Evolutionary conservation across 208 protist species (phyloP).

Genomic region (Wallacemonas sp.): DNA sequence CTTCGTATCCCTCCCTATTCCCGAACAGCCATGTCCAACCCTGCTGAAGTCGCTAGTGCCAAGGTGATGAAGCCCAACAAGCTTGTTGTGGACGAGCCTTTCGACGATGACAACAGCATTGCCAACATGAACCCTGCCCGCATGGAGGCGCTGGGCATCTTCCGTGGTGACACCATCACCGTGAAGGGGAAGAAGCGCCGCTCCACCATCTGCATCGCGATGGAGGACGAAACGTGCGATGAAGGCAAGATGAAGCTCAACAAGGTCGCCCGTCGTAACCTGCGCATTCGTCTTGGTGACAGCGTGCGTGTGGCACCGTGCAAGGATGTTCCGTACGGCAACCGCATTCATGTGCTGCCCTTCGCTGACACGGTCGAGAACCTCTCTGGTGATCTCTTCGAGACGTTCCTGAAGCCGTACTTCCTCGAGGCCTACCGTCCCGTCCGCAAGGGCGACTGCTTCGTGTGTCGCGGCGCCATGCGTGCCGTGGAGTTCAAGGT

Average conservation of each 20-base stretch:
- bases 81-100: slow-evolving; percentile 97
- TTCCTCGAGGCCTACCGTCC: slow-evolving; percentile 99
- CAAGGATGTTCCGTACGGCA: slow-evolving; percentile 98
- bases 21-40: not conserved
- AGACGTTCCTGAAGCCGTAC: slow-evolving; percentile 99
- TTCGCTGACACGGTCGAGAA: slow-evolving; percentile 99
- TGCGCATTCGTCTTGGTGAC: slow-evolving; percentile 98
- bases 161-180: slow-evolving; percentile 97
- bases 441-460: slow-evolving; percentile 98
- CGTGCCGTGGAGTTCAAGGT: slow-evolving; percentile 99
- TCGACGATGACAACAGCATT: slow-evolving; percentile 98
- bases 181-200: slow-evolving; percentile 99
- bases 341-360: slow-evolving; percentile 98
- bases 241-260: slow-evolving; percentile 99
- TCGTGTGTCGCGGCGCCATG: slow-evolving; percentile 97
- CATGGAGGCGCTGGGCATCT: slow-evolving; percentile 98
- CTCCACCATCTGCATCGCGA: slow-evolving; percentile 97
- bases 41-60: not conserved
- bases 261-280: slow-evolving; percentile 98
- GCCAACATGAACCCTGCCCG: slow-evolving; percentile 93
- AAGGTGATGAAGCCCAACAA: slow-evolving; percentile 89
- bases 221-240: slow-evolving; percentile 92
- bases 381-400: slow-evolving; percentile 99
- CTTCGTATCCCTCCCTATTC: not conserved
- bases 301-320: slow-evolving; percentile 96